Conservation (phyloP, 2,329 filamentous ascomycete genomes). For the Clonostachys sp. region DNA sequence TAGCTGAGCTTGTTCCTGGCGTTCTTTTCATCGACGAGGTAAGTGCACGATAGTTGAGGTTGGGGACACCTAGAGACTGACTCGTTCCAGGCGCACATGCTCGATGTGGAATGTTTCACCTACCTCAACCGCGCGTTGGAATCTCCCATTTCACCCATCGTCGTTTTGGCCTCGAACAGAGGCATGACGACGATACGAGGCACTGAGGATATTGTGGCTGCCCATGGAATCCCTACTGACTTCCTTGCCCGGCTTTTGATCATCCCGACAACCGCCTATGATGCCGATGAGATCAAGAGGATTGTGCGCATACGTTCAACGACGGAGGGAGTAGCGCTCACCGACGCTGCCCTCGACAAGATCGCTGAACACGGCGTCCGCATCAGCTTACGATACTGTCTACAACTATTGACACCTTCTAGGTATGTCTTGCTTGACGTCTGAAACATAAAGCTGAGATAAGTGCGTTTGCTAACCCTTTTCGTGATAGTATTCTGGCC, state of each 20-base stretch:
- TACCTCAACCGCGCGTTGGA: slow-evolving; percentile 98
- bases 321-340: slow-evolving; percentile 75
- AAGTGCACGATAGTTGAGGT: slow-evolving; percentile 15
- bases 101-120: slow-evolving; percentile 98
- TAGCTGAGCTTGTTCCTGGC: slow-evolving; percentile 95
- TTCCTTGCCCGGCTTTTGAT: slow-evolving; percentile 92
- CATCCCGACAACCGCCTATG: slow-evolving; percentile 89
- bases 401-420: slow-evolving; percentile 85
- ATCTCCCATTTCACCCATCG: slow-evolving; percentile 89
- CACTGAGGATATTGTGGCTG: slow-evolving; percentile 74
- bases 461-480: slow-evolving; percentile 14
- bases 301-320: slow-evolving; percentile 83
- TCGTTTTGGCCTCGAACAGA: slow-evolving; percentile 95
- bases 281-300: slow-evolving; percentile 81
- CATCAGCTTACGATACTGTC: slow-evolving; percentile 86
- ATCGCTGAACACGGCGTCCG: slow-evolving; percentile 82
- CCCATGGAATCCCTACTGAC: slow-evolving; percentile 91
- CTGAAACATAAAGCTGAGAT: background rate
- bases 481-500: slow-evolving; percentile 68
- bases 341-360: slow-evolving; percentile 80
- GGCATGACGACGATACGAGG: slow-evolving; percentile 91
- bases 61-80: slow-evolving; percentile 3
- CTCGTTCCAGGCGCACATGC: slow-evolving; percentile 82
- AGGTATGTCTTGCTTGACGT: slow-evolving; percentile 42
- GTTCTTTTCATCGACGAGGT: slow-evolving; percentile 99